Conservation (phyloP, 331 rosid species). For the Malus hybrid region DNA sequence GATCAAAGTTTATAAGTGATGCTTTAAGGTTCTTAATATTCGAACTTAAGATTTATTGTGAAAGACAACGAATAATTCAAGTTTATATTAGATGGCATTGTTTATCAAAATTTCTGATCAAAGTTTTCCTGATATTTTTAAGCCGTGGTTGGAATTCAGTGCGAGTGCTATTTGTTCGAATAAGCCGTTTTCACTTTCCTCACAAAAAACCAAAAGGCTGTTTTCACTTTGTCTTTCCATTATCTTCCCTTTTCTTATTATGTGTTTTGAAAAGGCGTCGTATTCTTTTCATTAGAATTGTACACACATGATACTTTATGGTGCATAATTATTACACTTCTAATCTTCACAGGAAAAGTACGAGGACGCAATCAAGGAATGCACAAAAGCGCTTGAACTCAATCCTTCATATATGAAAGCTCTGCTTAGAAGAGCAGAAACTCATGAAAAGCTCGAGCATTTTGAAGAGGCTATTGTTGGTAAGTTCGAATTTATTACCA, state of each 20-base stretch:
- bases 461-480: conserved; percentile 89
- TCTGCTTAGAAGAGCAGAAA: conserved; percentile 80
- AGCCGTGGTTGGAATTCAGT: background rate
- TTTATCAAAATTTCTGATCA: background rate
- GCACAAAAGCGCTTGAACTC: conserved; percentile 83
- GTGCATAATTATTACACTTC: background rate
- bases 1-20: background rate
- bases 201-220: background rate
- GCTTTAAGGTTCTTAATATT: background rate
- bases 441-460: conserved; percentile 90
- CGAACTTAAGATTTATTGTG: background rate
- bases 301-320: background rate
- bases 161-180: background rate
- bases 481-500: conserved; percentile 19
- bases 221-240: background rate
- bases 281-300: background rate
- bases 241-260: background rate
- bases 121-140: background rate
- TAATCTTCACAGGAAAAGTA: conserved; percentile 53
- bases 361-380: conserved; percentile 69
- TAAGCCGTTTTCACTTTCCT: background rate
- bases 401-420: conserved; percentile 74
- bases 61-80: background rate
- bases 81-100: background rate
- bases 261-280: background rate